phyloP scores from a whole-genome alignment of 257 asterid species.

The Plantago major region DNA sequence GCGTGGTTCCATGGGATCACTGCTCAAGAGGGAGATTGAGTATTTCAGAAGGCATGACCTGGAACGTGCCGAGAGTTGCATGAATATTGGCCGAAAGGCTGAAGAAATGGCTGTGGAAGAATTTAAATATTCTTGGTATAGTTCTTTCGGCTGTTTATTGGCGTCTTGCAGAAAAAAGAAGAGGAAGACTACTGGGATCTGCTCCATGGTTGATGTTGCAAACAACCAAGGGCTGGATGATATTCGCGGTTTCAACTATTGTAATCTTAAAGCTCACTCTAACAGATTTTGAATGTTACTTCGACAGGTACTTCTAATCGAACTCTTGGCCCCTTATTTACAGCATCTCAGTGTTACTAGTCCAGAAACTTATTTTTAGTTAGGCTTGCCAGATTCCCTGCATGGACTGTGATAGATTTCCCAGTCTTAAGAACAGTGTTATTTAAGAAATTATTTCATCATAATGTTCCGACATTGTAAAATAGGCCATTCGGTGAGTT shows the following conservation, averaged over 20 bases:
- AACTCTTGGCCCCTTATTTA: too few relatives aligned
- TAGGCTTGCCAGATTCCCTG: not conserved
- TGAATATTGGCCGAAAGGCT: conserved; percentile 23
- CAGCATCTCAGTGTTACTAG: not conserved
- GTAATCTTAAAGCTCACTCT: conserved; percentile 65
- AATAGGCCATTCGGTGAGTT: too few relatives aligned
- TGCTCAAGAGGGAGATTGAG: conserved; percentile 78
- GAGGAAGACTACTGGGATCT: conserved; percentile 41
- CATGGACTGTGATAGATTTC: not conserved
- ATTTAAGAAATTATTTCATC: not conserved
- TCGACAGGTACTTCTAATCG: too few relatives aligned
- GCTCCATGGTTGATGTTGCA: conserved; percentile 33
- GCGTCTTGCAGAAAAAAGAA: conserved; percentile 53
- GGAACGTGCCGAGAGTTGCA: conserved; percentile 29
- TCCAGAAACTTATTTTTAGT: not conserved
- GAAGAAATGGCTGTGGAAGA: conserved; percentile 12
- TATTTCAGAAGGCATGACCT: conserved; percentile 48
- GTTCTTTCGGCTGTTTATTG: conserved; percentile 35
- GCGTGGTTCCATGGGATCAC: conserved; percentile 84
- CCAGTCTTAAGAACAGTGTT: not conserved
- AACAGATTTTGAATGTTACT: conserved; percentile 30
- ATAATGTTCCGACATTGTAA: too few relatives aligned
- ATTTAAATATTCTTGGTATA: conserved; percentile 36
- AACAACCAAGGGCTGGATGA: conserved; percentile 27
- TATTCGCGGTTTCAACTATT: conserved; percentile 49